Conservation (phyloP, 345 rosid species). For the Aegle marmelos region DNA sequence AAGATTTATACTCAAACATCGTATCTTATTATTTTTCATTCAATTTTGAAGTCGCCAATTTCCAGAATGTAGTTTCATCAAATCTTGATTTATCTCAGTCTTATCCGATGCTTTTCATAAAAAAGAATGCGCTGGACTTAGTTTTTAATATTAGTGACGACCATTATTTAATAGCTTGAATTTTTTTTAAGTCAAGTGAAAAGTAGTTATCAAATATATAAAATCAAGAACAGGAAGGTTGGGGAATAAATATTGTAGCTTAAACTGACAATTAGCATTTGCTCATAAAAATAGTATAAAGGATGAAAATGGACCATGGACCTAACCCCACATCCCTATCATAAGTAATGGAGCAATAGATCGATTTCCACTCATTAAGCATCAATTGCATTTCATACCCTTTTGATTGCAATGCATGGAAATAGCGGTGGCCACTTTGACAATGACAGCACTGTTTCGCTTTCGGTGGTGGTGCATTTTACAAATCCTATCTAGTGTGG, state of each 20-base stretch:
- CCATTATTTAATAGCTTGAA: background rate
- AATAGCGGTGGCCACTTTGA: slow-evolving; percentile 20
- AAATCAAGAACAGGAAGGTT: background rate
- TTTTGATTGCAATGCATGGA: slow-evolving; percentile 7
- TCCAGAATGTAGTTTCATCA: too few species aligned
- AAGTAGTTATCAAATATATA: background rate
- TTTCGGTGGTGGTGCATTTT: slow-evolving; percentile 32
- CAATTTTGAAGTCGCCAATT: too few species aligned
- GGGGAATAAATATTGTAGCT: background rate
- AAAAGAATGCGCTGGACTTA: too few species aligned
- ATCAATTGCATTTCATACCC: background rate
- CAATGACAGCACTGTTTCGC: background rate
- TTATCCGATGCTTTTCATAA: too few species aligned
- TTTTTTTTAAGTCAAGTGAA: too few species aligned
- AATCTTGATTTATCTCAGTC: too few species aligned
- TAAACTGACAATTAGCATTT: background rate
- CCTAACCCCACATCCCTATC: background rate
- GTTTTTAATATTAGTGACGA: too few species aligned
- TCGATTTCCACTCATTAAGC: background rate
- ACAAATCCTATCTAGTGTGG: background rate
- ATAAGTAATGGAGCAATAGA: background rate
- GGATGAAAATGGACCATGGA: background rate
- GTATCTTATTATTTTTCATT: too few species aligned
- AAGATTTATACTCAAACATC: background rate
- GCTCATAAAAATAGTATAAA: background rate